A percentile compares a stretch with the other conserved stretches of the same genome.
phyloP scores from a whole-genome alignment of 306 rosid species.

The Lathyrus tuberosus region DNA sequence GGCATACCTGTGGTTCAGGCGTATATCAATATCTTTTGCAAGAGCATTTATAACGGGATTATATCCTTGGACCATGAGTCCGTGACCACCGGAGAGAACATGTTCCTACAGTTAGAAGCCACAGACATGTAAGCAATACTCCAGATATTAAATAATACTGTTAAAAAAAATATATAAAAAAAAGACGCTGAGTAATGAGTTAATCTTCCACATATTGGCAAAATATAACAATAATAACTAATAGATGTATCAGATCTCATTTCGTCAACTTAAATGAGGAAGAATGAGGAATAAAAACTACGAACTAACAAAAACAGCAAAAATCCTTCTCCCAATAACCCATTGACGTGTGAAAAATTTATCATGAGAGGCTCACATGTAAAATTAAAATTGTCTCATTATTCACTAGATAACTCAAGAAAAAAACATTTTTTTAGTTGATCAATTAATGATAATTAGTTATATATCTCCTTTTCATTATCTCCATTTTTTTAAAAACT shows the following conservation, averaged over 20 bases:
- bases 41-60: constrained; percentile 71
- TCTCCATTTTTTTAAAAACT: neutral
- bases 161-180: neutral
- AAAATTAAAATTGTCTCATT: constrained; percentile 5
- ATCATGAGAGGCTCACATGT: constrained; percentile 7
- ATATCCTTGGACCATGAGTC: constrained; percentile 84
- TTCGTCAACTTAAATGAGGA: constrained; percentile 1
- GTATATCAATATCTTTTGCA: constrained; percentile 67
- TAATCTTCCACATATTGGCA: constrained; percentile 13
- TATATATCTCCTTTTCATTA: constrained; percentile 2
- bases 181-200: neutral
- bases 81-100: constrained; percentile 82
- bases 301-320: neutral
- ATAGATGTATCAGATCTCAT: neutral
- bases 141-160: constrained; percentile 19
- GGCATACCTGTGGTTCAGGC: constrained; percentile 67
- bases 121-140: constrained; percentile 40
- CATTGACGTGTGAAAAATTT: neutral
- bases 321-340: constrained; percentile 1
- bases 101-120: constrained; percentile 56
- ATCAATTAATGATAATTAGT: neutral
- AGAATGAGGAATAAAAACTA: no score
- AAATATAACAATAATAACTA: constrained; percentile 23
- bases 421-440: neutral
- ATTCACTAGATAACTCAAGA: neutral